These are phyloP conservation scores for Penicillium alfredii DNA, from an alignment of 495 filamentous ascomycete genomes.

Conservation along the genomic window DNA sequence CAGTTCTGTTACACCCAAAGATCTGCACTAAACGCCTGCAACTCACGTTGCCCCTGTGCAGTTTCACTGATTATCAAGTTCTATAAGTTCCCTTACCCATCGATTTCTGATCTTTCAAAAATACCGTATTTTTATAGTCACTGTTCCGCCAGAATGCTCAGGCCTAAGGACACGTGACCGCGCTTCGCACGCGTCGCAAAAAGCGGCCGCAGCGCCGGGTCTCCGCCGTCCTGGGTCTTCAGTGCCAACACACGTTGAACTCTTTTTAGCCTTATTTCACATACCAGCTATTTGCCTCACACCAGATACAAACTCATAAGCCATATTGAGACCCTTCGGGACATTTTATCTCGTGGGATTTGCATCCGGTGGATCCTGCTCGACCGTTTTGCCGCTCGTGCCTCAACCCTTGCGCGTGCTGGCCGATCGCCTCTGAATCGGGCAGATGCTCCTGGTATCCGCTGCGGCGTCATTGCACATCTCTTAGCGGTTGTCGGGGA, in stretches of 20 bases:
- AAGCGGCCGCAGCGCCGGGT: conserved; percentile 11
- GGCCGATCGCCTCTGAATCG: conserved; percentile 24
- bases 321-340: no score
- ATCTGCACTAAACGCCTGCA: no score
- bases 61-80: no score
- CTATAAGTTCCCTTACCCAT: no score
- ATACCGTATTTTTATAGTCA: conserved; percentile 6
- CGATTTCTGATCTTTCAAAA: conserved; percentile 11
- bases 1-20: no score
- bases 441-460: conserved; percentile 17
- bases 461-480: conserved; percentile 9
- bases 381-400: conserved; percentile 21
- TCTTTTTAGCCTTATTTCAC: conserved; percentile 2
- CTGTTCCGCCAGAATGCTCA: neutral
- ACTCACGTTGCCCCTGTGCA: no score
- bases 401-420: conserved; percentile 23
- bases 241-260: conserved; percentile 1
- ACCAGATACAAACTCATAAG: no score
- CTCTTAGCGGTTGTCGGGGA: conserved; percentile 5
- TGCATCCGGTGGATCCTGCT: conserved; percentile 5
- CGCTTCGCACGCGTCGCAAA: conserved; percentile 34
- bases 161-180: conserved; percentile 33
- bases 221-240: conserved; percentile 5
- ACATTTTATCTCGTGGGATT: no score
- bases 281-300: no score